Evolutionary conservation across 108 stramenopile species (phyloP), one percentile per base, ranked within the genome.

Genomic region (Nitzschia inconspicua): DNA sequence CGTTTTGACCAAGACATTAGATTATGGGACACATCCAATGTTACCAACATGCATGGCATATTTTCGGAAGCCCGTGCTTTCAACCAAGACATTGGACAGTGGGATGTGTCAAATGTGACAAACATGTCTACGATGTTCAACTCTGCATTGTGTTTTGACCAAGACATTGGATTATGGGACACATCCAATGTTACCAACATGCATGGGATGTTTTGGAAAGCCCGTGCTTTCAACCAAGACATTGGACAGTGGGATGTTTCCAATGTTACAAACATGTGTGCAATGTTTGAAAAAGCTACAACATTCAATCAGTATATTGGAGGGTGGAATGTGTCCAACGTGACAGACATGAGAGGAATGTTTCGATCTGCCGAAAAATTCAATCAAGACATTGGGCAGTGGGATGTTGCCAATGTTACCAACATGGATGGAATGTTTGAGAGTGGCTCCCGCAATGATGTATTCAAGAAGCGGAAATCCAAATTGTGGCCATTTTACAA

Each of bases 341-440:
- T 79, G 1, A 53, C 29, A 11, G 37, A 57, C 43, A 71, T 79
- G 73, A 18, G 43, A 27, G 43, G 36, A 3, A 65, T 75, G 65
- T 74, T 79, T 58, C 9, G 25, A 2, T 13, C 20, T 23, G 75
- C 75, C 8, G 13, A 22, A 6, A 3, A 16, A 10, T 54, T 54
- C 20, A 22, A 35, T 16, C 52, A 43, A n/a, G 43, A n/a, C n/a
- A 18, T 54, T n/a, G 3, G n/a, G 27, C 9, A 10, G 2, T 54
- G 52, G 52, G 27, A 54, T 20, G 20, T 54, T 13, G 5, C 52
- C 16, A 16, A 20, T 3, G 52, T 54, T n/a, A 54, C 52, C 5
- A 20, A 13, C 13, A 16, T 16, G 27, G 4, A 28, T 31, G 26
- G 3, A 11, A 54, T 54, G 52, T 54, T 54, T 54, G 16, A 47